Evolutionary conservation across 768 basidiomycete species (phyloP), one percentile per base, ranked within the genome.

Genomic region (Daedaleopsis sinensis): DNA sequence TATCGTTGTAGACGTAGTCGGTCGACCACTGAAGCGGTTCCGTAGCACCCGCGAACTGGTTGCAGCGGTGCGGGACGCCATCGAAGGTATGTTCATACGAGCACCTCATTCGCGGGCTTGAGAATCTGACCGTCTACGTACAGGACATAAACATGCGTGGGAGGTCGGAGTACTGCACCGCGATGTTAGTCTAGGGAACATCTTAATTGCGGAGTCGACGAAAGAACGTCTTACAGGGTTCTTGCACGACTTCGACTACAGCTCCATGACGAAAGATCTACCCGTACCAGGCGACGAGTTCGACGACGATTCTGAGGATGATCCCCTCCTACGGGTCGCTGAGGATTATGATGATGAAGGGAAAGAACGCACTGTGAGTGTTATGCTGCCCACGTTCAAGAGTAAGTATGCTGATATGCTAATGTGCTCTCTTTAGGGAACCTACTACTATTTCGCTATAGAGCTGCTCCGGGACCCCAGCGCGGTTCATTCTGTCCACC

Each of bases 151-250:
- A 12, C 32, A 39, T 1, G 60, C 64, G 1, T 65, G 49, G 37
- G 46, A 53, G 24, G 61, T 57, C 8, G 54, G 55, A 0, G 54
- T 67, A 21, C 19, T 67, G 2, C 66, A 64, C 24, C 39, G 63
- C 12, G 66, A 67, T 37, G 38, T 67, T 35, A 67, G 66, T n/a
- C 48, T 54, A 4, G 57, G 54, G 16, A 67, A 67, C 38, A 58
- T 67, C 23, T 49, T 67, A 8, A 62, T 67, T 50, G 52, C 27
- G 9, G 60, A 56, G 4, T 23, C 12, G 46, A 12, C 46, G 13
- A 47, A 37, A 18, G 38, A 39, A 9, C 35, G 36, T 9, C 55
- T 56, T 15, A 19, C 12, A 42, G 60, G 60, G 2, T 61, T 61
- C 54, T 39, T 61, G 32, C 27, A 44, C 18, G 60, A 61, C 24